Percentiles rank a stretch among this genome's conserved stretches.
Evolutionary conservation across 176 grass and related monocot species (phyloP).

Genomic region (Avena insularis): DNA sequence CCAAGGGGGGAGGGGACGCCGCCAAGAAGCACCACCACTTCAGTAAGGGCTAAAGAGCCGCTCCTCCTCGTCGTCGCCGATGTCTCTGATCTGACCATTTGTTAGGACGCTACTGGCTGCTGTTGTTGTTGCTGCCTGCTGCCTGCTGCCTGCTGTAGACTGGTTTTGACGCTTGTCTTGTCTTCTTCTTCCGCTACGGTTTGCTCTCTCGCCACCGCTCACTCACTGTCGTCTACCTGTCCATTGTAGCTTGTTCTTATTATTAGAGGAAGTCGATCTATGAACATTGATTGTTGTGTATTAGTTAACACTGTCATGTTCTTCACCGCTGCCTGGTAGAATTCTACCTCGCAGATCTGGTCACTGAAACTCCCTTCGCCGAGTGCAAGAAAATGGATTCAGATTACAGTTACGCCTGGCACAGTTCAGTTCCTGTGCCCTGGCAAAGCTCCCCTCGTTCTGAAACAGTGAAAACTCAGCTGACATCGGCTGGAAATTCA

Average conservation of each 20-base stretch:
- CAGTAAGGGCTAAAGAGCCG: slow-evolving; percentile 42
- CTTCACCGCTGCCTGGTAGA: neutral
- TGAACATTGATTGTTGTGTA: slow-evolving; percentile 31
- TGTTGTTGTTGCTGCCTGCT: slow-evolving; percentile 1
- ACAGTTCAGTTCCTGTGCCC: too few relatives aligned
- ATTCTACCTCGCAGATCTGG: neutral
- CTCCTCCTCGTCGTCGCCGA: neutral
- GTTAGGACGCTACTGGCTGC: slow-evolving; percentile 34
- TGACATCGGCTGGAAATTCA: too few relatives aligned
- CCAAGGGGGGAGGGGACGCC: slow-evolving; percentile 45
- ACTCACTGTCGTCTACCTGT: slow-evolving; percentile 8
- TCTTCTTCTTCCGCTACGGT: neutral
- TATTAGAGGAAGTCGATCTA: slow-evolving; percentile 1
- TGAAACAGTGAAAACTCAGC: too few relatives aligned
- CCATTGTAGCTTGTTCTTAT: slow-evolving; percentile 28
- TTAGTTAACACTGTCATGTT: neutral
- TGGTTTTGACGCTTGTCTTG: slow-evolving; percentile 36
- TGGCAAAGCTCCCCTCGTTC: too few relatives aligned
- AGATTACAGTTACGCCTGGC: neutral
- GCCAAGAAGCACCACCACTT: slow-evolving; percentile 69
- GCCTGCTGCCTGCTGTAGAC: slow-evolving; percentile 3
- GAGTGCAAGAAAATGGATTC: neutral
- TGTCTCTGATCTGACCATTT: slow-evolving; percentile 55
- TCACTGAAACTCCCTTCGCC: neutral
- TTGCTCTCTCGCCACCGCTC: neutral